Evolutionary conservation across 2,329 filamentous ascomycete genomes (phyloP).

Genomic region (Seiridium unicorne): DNA sequence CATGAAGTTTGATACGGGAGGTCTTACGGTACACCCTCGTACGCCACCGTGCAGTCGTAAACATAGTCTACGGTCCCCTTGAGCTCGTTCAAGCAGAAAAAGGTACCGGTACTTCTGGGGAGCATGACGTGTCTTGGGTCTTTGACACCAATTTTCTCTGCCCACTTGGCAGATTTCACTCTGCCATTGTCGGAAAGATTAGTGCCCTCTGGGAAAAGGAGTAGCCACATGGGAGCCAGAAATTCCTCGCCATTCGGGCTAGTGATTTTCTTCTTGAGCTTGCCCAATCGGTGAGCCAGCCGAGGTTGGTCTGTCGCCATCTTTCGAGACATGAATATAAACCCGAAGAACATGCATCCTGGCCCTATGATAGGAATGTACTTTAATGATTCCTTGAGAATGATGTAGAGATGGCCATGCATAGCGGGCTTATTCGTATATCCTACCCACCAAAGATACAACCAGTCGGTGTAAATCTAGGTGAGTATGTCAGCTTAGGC

Average conservation of each 20-base stretch:
- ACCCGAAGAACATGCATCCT: conserved; percentile 83
- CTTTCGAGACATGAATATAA: conserved; percentile 89
- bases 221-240: conserved; percentile 82
- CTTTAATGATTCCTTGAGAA: conserved; percentile 83
- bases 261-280: conserved; percentile 59
- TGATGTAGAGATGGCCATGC: conserved; percentile 87
- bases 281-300: conserved; percentile 70
- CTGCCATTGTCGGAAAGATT: conserved; percentile 73
- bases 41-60: conserved; percentile 93
- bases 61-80: conserved; percentile 75
- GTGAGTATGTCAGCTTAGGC: not conserved
- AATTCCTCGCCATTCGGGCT: conserved; percentile 53
- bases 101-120: conserved; percentile 77
- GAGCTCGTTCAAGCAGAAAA: conserved; percentile 76
- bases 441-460: conserved; percentile 93
- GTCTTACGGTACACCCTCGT: conserved; percentile 88
- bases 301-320: conserved; percentile 77
- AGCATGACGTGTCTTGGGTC: conserved; percentile 74
- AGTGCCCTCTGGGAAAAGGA: conserved; percentile 86
- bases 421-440: conserved; percentile 74
- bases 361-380: conserved; percentile 76
- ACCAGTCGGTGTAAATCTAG: conserved; percentile 82
- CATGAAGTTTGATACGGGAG: not conserved
- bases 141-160: conserved; percentile 69
- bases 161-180: conserved; percentile 71